Percentiles rank a stretch among this genome's conserved stretches.
phyloP scores from a whole-genome alignment of 202 grass and related monocot genomes.

The Dendrocalamus latiflorus region DNA sequence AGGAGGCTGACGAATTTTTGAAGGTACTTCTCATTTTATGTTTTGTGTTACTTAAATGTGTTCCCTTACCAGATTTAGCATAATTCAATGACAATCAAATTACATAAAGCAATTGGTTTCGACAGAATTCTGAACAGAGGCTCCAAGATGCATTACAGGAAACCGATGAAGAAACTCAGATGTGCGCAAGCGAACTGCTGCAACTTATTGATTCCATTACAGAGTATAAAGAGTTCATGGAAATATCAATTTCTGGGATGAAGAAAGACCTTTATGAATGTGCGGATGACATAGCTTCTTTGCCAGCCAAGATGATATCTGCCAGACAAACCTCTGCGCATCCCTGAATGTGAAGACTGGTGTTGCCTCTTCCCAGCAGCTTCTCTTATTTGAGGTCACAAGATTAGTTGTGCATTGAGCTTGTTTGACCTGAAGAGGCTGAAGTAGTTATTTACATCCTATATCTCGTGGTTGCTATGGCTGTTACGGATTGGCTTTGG shows the following conservation, averaged over 20 bases:
- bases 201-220: slow-evolving; percentile 41
- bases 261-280: slow-evolving; percentile 50
- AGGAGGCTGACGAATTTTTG: slow-evolving; percentile 37
- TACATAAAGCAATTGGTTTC: background rate
- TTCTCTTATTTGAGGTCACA: background rate
- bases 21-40: slow-evolving; percentile 47
- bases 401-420: background rate
- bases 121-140: slow-evolving; percentile 50
- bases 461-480: background rate
- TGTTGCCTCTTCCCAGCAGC: background rate
- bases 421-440: background rate
- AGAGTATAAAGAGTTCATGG: slow-evolving; percentile 64
- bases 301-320: slow-evolving; percentile 36
- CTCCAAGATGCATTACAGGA: slow-evolving; percentile 27
- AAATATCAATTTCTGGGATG: slow-evolving; percentile 25
- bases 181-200: slow-evolving; percentile 40
- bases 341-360: background rate
- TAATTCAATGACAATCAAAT: background rate
- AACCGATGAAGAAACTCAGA: slow-evolving; percentile 45
- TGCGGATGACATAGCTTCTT: slow-evolving; percentile 38
- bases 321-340: background rate
- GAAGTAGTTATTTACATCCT: background rate
- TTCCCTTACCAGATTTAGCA: background rate
- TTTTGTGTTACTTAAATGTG: background rate
- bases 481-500: background rate